Percentiles rank a stretch among this genome's conserved stretches.
These are phyloP conservation scores for Phaeosphaeriaceae sp. DNA, from an alignment of 2,329 filamentous ascomycete genomes.

Conservation along the genomic window DNA sequence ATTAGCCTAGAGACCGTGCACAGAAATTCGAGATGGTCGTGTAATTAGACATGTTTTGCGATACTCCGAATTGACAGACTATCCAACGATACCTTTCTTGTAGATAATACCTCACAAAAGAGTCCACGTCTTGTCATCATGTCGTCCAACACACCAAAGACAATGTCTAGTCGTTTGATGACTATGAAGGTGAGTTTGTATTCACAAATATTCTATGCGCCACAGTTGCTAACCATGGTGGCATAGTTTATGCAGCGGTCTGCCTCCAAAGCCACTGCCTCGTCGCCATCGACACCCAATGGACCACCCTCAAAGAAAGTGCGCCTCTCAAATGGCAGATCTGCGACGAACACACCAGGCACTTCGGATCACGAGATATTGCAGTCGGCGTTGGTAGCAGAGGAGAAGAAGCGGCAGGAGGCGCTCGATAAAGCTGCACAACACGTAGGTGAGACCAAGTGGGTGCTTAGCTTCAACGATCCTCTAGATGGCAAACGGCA, in stretches of 20 bases:
- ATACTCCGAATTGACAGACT: not conserved
- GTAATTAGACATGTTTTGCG: not conserved
- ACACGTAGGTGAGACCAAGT: conserved; percentile 72
- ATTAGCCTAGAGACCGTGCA: not conserved
- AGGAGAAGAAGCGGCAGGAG: conserved; percentile 68
- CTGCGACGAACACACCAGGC: conserved; percentile 32
- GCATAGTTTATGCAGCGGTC: conserved; percentile 87
- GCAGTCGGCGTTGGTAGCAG: conserved; percentile 67
- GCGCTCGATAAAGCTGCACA: conserved; percentile 66
- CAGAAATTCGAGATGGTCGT: conserved; percentile 1
- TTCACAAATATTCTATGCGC: not conserved
- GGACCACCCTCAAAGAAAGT: conserved; percentile 68
- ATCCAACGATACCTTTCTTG: not conserved
- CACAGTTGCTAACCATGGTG: conserved; percentile 12
- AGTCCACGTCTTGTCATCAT: conserved; percentile 19
- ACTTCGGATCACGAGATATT: conserved; percentile 63
- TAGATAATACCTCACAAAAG: not conserved
- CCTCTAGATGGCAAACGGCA: conserved; percentile 50
- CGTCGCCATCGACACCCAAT: conserved; percentile 57
- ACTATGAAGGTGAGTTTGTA: conserved; percentile 74
- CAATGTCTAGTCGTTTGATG: conserved; percentile 84
- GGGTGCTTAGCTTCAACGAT: conserved; percentile 69
- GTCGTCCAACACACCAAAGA: conserved; percentile 55
- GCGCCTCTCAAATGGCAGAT: conserved; percentile 58
- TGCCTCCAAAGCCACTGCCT: conserved; percentile 63